Evolutionary conservation across 2,329 filamentous ascomycete species (phyloP), one percentile per base, ranked within the genome.

Genomic region (Colletotrichum aenigma): DNA sequence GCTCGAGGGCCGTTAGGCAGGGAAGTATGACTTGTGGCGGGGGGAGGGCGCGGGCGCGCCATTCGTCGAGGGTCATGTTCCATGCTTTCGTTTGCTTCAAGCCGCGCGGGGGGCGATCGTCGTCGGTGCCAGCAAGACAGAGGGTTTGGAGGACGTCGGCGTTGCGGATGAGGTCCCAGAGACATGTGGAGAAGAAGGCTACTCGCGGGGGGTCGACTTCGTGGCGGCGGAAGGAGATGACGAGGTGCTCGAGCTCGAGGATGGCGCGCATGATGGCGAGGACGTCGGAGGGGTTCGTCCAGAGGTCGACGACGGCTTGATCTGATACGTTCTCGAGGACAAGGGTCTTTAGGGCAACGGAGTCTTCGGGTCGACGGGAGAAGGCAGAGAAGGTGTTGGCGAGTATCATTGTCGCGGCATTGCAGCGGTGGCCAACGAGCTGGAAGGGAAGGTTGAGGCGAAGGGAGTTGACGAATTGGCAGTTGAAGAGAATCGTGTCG

Each of bases 401-500:
- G 18, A 91, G 81, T n/a, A 90, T 86, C 77, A 88, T 85, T 12
- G 88, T 90, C 21, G 88, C 85, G 58, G 88, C 86, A 72, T 85
- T 84, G 75, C 85, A 87, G 74, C 87, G 83, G 12, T 83, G 82
- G 18, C 86, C 87, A 13, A 89, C 84, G 10, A 90, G 82, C 77
- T 89, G 88, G 74, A 89, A 89, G 4, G 89, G 89, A 7, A 91
- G 85, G 75, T 87, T 89, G 26, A 91, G 80, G 56, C 88, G 87
- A n/a, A 90, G 79, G 5, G 88, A 83, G 7, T 86, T 83, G 71
- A 89, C 80, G 26, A 86, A 84, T 55, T 87, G 86, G 71, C 87
- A 87, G 71, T 85, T 81, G 76, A 85, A 84, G 1, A 91, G 82
- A 34, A 90, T 83, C 30, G 81, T 81, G 66, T 86, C 83, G 8